Conservation (phyloP, 2,329 filamentous ascomycete genomes). For the Talaromyces sp. region DNA sequence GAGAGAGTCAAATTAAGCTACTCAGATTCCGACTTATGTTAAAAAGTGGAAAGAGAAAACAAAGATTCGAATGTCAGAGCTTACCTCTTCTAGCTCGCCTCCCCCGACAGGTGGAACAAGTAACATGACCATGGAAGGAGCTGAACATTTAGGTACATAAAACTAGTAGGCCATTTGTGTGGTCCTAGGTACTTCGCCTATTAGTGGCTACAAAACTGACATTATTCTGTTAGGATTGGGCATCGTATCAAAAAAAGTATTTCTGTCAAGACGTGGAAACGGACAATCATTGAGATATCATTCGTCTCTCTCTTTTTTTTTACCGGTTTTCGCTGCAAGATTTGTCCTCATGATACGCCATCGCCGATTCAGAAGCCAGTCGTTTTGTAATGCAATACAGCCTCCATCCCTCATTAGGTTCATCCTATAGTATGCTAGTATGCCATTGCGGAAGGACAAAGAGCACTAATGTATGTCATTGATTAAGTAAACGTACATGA, state of each 20-base stretch:
- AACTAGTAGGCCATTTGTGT: not conserved
- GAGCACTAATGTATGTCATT: not conserved
- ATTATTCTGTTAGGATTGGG: not conserved
- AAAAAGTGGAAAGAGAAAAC: not conserved
- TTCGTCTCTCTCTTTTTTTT: not conserved
- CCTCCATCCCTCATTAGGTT: not conserved
- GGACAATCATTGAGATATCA: not conserved
- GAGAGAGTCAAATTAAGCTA: not conserved
- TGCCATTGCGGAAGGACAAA: not conserved
- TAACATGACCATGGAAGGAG: not conserved
- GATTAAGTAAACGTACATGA: not conserved
- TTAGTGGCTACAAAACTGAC: not conserved
- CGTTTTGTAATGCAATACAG: not conserved
- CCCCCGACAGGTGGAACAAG: not conserved
- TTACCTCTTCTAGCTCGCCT: not conserved
- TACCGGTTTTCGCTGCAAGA: not conserved
- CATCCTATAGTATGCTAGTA: not conserved
- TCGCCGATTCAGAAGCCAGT: not conserved
- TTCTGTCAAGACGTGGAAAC: not conserved
- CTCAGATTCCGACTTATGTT: not conserved
- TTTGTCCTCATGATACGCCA: not conserved
- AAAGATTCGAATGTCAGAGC: not conserved
- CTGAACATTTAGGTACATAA: not conserved
- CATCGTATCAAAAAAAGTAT: not conserved
- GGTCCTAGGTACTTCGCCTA: not conserved